These are phyloP conservation scores for Aegilops longissima DNA, from an alignment of 176 grass and related monocot genomes.

Conservation along the genomic window DNA sequence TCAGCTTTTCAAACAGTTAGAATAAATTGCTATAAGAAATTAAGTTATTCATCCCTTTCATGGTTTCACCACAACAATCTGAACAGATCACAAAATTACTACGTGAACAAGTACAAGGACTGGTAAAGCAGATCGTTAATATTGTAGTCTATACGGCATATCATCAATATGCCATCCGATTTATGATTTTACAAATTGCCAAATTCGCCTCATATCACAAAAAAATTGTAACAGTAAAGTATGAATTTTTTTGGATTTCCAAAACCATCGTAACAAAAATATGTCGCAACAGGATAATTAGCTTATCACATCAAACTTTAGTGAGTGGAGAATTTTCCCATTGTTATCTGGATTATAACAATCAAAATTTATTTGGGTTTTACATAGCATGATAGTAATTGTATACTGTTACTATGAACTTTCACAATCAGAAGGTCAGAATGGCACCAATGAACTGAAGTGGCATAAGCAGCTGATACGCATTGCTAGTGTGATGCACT, in stretches of 20 bases:
- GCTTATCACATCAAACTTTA: background rate
- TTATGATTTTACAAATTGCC: conserved; percentile 7
- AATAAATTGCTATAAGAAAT: background rate
- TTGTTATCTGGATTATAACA: background rate
- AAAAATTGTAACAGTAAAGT: background rate
- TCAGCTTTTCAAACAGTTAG: conserved; percentile 11
- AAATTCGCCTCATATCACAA: background rate
- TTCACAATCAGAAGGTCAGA: conserved; percentile 19
- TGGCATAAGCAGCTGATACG: background rate
- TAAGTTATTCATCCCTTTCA: background rate
- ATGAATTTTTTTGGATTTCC: background rate
- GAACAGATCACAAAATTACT: background rate
- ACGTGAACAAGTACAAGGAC: background rate
- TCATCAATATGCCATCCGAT: background rate
- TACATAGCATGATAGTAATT: conserved; percentile 18
- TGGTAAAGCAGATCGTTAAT: background rate
- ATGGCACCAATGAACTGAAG: background rate
- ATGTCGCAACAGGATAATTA: background rate
- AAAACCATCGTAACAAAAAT: conserved; percentile 7
- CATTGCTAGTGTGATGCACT: conserved; percentile 2
- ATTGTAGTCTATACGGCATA: background rate
- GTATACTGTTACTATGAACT: conserved; percentile 3
- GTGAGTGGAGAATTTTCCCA: background rate
- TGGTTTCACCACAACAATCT: background rate
- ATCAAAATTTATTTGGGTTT: conserved; percentile 13